These are phyloP conservation scores for Cladorrhinum sp. DNA, from an alignment of 2,329 filamentous ascomycete genomes.

Conservation along the genomic window DNA sequence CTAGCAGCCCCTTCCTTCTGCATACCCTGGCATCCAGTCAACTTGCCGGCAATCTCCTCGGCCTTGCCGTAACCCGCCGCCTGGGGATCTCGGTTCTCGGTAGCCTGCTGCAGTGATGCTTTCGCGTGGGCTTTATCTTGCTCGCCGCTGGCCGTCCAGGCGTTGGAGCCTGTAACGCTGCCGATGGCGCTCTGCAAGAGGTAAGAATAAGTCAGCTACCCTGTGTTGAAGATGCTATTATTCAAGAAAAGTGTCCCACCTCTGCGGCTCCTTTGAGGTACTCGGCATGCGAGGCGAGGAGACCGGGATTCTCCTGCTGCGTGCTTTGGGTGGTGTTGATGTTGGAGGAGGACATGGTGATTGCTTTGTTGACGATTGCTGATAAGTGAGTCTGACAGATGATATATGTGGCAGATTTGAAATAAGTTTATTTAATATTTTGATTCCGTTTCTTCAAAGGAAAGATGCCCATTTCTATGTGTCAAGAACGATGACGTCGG, in stretches of 20 bases:
- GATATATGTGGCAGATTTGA: no score
- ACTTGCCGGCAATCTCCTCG: constrained; percentile 63
- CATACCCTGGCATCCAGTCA: constrained; percentile 69
- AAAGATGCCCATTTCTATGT: no score
- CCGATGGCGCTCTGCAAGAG: constrained; percentile 47
- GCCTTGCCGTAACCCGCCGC: constrained; percentile 57
- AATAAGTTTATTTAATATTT: no score
- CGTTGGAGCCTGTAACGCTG: constrained; percentile 56
- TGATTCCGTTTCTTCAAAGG: no score
- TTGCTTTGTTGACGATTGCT: background rate
- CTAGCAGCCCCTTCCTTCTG: constrained; percentile 58
- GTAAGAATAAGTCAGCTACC: background rate
- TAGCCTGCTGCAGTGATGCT: constrained; percentile 60
- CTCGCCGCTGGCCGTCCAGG: constrained; percentile 63
- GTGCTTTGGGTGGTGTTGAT: constrained; percentile 16
- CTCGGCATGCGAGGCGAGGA: constrained; percentile 62
- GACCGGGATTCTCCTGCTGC: constrained; percentile 49
- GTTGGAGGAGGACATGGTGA: background rate
- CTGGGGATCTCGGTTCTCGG: constrained; percentile 52
- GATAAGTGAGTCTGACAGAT: no score
- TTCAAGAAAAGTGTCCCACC: constrained; percentile 36
- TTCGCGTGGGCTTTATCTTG: constrained; percentile 62
- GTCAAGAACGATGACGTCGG: no score
- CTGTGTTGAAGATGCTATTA: no score
- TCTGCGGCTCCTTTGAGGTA: constrained; percentile 68